phyloP scores from a whole-genome alignment of 768 basidiomycete genomes.

The Pleurotus platypus region DNA sequence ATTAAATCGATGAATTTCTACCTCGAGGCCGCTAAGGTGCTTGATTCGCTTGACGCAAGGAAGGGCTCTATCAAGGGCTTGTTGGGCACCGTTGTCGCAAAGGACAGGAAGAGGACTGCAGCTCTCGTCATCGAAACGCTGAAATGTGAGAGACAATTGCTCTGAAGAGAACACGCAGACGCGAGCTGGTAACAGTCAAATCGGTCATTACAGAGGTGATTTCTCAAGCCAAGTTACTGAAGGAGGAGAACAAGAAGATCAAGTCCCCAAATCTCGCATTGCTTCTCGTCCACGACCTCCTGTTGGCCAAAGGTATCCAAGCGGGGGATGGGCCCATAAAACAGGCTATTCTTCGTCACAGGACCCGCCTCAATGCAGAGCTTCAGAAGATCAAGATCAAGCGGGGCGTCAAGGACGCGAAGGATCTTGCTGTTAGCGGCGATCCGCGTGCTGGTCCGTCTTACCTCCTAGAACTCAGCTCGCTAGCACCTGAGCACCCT shows the following conservation, averaged over 20 bases:
- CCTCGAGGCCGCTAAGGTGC: constrained; percentile 78
- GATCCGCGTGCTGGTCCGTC: constrained; percentile 61
- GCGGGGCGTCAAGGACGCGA: constrained; percentile 60
- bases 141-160: constrained; percentile 67
- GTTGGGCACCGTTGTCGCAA: constrained; percentile 68
- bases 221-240: constrained; percentile 59
- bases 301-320: constrained; percentile 78
- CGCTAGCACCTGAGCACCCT: constrained; percentile 6
- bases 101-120: constrained; percentile 72
- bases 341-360: constrained; percentile 82
- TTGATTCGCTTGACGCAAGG: constrained; percentile 85
- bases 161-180: background rate
- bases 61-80: constrained; percentile 92
- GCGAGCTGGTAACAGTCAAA: constrained; percentile 54
- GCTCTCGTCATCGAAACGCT: constrained; percentile 92
- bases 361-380: constrained; percentile 84
- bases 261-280: constrained; percentile 74
- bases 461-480: constrained; percentile 4
- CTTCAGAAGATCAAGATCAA: constrained; percentile 81
- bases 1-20: constrained; percentile 83
- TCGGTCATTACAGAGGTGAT: constrained; percentile 71
- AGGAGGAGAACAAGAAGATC: constrained; percentile 73
- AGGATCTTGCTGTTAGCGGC: constrained; percentile 52
- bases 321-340: constrained; percentile 89
- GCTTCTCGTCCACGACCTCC: constrained; percentile 87